Base-by-base conservation (phyloP, 768 basidiomycete species). In the Suillus plorans region DNA sequence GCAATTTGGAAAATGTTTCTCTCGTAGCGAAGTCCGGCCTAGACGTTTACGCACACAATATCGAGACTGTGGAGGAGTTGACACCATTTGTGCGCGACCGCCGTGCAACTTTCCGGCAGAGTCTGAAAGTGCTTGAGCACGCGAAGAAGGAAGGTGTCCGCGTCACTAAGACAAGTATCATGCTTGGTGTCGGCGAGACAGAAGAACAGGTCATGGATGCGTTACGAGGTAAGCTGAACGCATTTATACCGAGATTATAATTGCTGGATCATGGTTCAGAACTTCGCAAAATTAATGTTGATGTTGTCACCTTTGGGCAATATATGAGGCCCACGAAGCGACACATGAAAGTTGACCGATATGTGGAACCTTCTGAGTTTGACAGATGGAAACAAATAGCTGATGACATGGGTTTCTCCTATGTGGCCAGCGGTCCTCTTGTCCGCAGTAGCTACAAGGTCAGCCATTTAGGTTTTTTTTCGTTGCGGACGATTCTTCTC, bases 271-370 rank as follows among this genome's bases (percentile, higher is more conserved):
- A 28, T 41, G 5, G 12, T 44, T 55, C 74, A 99, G 97, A 97
- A 68, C 84, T 99, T 8, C 90, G 97, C 52, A 89, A 89, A 68
- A 81, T 88, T 55, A 85, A 94, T 69, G 96, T 99, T 53, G 97
- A 99, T 72, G 97, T 99, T 7, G 95, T 99, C 36, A 99, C 97
- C 2, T 99, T 99, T 74, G 97, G 97, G 2, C 97, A 99, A 79
- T 99, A 99, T 77, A 99, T 99, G 97, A 91, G 97, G 58, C 97
- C 97, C 8, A 98, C 97, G 10, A 99, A 99, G 77, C 86, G 89
- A 36, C 97, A 99, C 78, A 99, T 99, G 97, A 99, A 99, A 77
- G 97, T 99, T 12, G 91, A 94, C 69, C 91, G 94, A 37, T 99
- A 99, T 71, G 95, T 99, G 28, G 88, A 94, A 66, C 97, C 97